A percentile compares a stretch with the other conserved stretches of the same genome.
phyloP scores from a whole-genome alignment of 306 rosid species.

The Glycine tomentella region DNA sequence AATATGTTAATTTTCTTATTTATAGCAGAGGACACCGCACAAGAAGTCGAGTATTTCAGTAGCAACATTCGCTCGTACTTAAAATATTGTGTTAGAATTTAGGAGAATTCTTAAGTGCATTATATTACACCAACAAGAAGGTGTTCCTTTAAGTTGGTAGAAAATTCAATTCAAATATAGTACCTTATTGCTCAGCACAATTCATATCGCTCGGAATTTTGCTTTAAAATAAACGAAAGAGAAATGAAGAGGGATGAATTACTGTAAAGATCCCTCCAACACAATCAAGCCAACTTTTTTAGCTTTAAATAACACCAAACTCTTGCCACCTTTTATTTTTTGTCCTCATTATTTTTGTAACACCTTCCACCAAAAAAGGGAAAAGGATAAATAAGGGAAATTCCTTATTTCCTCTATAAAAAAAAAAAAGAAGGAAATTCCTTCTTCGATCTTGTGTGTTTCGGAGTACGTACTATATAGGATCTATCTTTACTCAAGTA shows the following conservation, averaged over 20 bases:
- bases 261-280: neutral
- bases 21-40: neutral
- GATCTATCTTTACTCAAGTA: neutral
- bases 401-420: neutral
- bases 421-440: neutral
- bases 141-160: neutral
- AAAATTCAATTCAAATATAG: neutral
- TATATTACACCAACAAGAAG: neutral
- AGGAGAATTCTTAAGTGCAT: neutral
- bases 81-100: neutral
- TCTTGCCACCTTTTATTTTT: neutral
- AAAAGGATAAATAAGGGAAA: neutral
- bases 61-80: neutral
- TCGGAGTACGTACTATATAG: neutral
- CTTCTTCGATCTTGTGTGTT: neutral
- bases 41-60: neutral
- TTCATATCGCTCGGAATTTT: neutral
- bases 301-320: slow-evolving; percentile 24
- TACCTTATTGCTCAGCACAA: neutral
- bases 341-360: neutral
- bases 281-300: neutral
- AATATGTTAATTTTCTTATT: neutral
- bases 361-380: neutral
- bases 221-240: neutral
- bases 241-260: neutral